A percentile compares a stretch with the other conserved stretches of the same genome.
These are phyloP conservation scores for Termitomyces sp. DNA, from an alignment of 768 basidiomycete species.

Conservation along the genomic window DNA sequence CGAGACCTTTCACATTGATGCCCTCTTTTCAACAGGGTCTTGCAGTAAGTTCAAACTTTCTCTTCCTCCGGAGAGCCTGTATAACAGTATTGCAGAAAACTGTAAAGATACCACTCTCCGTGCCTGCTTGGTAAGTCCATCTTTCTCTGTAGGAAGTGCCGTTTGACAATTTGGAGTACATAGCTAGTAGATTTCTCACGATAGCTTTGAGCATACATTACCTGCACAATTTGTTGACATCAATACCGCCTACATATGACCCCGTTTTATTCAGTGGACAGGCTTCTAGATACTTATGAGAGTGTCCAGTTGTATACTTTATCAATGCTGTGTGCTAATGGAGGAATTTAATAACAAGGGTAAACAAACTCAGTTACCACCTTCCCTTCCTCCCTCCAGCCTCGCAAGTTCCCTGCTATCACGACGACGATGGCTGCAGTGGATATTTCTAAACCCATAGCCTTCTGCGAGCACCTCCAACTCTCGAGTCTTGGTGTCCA, in stretches of 20 bases:
- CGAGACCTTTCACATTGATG: neutral
- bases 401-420: slow-evolving; percentile 9
- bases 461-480: slow-evolving; percentile 88
- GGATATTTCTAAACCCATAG: slow-evolving; percentile 69
- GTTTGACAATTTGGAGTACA: neutral
- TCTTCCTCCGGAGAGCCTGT: neutral
- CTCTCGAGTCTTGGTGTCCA: slow-evolving; percentile 95
- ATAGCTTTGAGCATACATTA: neutral
- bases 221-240: neutral
- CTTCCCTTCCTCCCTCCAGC: neutral
- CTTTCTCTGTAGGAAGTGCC: neutral
- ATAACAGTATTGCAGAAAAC: slow-evolving; percentile 38
- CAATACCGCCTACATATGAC: neutral
- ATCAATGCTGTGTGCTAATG: too few species aligned
- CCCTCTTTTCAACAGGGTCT: slow-evolving; percentile 26
- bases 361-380: slow-evolving; percentile 10
- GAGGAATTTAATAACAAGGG: slow-evolving; percentile 2
- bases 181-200: neutral
- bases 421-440: slow-evolving; percentile 34
- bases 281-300: neutral
- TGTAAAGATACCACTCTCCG: slow-evolving; percentile 80
- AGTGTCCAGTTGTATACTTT: too few species aligned
- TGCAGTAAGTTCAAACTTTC: slow-evolving; percentile 23
- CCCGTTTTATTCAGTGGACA: neutral
- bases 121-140: slow-evolving; percentile 63